Conservation (phyloP, 2,329 filamentous ascomycete genomes). For the Keithomyces neogunnii region DNA sequence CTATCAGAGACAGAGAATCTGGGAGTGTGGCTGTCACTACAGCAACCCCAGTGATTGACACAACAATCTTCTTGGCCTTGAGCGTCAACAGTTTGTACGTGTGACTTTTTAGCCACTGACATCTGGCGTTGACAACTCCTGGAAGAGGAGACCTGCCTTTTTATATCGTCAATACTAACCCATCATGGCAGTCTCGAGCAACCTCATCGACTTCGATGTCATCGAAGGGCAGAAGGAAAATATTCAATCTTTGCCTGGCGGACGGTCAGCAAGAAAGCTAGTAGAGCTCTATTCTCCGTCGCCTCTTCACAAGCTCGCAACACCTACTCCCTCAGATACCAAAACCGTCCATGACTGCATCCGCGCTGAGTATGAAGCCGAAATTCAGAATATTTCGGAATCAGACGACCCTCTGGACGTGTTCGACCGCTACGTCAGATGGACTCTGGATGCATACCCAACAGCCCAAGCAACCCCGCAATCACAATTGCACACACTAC, state of each 20-base stretch:
- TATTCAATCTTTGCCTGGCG: conserved; percentile 85
- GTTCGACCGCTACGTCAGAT: conserved; percentile 93
- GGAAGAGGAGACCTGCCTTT: conserved; percentile 3
- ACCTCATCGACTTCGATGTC: conserved; percentile 71
- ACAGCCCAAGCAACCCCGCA: conserved; percentile 85
- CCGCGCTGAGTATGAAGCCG: conserved; percentile 77
- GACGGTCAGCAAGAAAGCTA: conserved; percentile 79
- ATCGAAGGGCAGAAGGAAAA: conserved; percentile 98
- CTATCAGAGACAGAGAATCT: too few relatives aligned
- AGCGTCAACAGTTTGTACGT: conserved; percentile 11
- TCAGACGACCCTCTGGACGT: conserved; percentile 92
- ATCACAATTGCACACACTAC: conserved; percentile 79
- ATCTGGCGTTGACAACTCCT: not conserved
- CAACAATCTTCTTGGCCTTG: not conserved
- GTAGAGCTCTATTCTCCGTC: conserved; percentile 70
- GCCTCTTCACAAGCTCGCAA: conserved; percentile 46
- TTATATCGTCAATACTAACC: conserved; percentile 13
- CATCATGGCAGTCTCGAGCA: conserved; percentile 40
- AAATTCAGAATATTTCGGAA: conserved; percentile 69
- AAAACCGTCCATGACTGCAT: conserved; percentile 70
- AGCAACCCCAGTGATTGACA: conserved; percentile 8
- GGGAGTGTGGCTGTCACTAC: conserved; percentile 9
- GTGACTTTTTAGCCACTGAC: not conserved
- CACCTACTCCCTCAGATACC: conserved; percentile 63
- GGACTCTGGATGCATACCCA: conserved; percentile 92